Evolutionary conservation across 2,329 filamentous ascomycete species (phyloP), one percentile per base, ranked within the genome.

Genomic region (Parastagonospora nodorum): DNA sequence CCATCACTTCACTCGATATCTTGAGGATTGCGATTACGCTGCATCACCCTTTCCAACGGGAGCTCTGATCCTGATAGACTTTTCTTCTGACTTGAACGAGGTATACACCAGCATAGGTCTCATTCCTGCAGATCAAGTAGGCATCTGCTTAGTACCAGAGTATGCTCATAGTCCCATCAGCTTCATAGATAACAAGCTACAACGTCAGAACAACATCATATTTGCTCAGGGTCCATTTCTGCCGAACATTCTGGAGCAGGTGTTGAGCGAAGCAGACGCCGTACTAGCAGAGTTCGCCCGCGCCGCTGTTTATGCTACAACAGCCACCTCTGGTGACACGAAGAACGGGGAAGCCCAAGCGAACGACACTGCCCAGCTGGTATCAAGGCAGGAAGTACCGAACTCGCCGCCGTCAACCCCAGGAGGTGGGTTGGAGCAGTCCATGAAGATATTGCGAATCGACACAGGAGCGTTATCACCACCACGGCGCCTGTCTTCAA

Each of bases 141-240:
- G 60, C 2, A 57, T 72, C 9, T 73, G 68, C 39, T 51, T 71
- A 0, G 60, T 72, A 5, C 68, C 70, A 1, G 64, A 66, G 10
- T 52, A 56, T 10, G 62, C 58, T 2, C 44, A 36, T 7, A 8
- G 8, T 1, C 59, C 59, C 27, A 53, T 61, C 4, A 48, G 59
- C 19, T 63, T 63, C 32, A 50, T 63, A 6, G 52, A 45, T 1
- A 19, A 61, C 10, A 41, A 56, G 8, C 38, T 60, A 1, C 14
- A 50, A 12, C 42, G 50, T 6, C 50, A 62, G n/a, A 49, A 57
- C 5, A 64, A 62, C 15, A 50, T 66, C 24, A 42, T 68, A 9
- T 71, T 67, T 24, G 49, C 63, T 15, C 64, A 64, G 30, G 66
- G 67, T 0, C 68, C 69, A 0, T 70, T 71, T 16, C 33, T 60